A percentile compares a stretch with the other conserved stretches of the same genome.
Conservation (phyloP, 371 early-diverging fungal genomes). For the Rhizopus microsporus region DNA sequence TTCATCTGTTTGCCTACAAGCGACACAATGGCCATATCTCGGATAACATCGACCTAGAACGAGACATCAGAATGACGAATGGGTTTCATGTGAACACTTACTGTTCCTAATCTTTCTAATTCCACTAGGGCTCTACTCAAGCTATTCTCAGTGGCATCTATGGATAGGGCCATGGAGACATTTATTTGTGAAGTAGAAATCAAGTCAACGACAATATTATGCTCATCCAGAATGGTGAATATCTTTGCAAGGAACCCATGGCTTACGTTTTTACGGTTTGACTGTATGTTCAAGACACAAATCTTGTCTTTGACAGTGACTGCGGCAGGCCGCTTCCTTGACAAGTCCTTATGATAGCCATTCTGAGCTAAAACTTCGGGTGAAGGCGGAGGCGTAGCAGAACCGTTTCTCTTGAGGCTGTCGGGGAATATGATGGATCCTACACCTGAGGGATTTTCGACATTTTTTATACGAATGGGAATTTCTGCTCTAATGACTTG, state of each 20-base stretch:
- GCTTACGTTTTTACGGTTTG: constrained; percentile 90
- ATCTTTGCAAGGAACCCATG: constrained; percentile 96
- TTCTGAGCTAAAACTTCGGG: constrained; percentile 73
- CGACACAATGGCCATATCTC: constrained; percentile 92
- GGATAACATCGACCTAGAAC: constrained; percentile 63
- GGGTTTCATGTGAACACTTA: constrained; percentile 35
- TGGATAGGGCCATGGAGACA: constrained; percentile 92
- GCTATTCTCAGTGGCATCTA: constrained; percentile 58
- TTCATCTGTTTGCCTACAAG: constrained; percentile 96
- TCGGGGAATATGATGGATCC: constrained; percentile 93
- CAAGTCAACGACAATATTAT: constrained; percentile 91
- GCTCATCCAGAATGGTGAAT: constrained; percentile 83
- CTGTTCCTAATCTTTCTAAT: constrained; percentile 70
- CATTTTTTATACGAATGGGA: constrained; percentile 98
- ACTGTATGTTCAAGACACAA: constrained; percentile 90
- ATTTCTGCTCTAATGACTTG: constrained; percentile 93
- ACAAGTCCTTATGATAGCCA: constrained; percentile 69
- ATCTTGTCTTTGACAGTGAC: constrained; percentile 97
- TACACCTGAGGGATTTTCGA: constrained; percentile 84
- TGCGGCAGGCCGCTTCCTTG: constrained; percentile 83
- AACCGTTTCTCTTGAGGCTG: constrained; percentile 25
- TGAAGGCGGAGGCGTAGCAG: constrained; percentile 57
- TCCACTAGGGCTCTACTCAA: constrained; percentile 69
- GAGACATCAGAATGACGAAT: neutral
- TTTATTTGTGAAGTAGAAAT: constrained; percentile 96